Evolutionary conservation across 305 asterid genomes (phyloP).

Genomic region (Fraxinus albicans): DNA sequence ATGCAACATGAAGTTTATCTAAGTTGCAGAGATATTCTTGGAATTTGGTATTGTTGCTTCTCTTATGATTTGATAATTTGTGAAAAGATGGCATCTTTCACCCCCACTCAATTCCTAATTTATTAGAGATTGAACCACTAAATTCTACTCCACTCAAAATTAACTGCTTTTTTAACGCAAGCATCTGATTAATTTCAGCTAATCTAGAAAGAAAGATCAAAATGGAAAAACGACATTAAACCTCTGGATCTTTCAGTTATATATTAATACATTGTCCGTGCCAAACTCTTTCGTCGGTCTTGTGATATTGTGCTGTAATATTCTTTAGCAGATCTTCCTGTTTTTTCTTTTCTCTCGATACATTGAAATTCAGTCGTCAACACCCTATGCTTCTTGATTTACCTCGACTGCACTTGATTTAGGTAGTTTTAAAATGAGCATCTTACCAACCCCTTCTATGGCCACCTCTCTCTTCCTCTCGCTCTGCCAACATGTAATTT

Average conservation of each 20-base stretch:
- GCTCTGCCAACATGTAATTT: neutral
- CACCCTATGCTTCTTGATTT: conserved; percentile 2
- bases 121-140: neutral
- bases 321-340: neutral
- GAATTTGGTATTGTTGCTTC: neutral
- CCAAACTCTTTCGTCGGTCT: neutral
- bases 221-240: neutral
- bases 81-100: conserved; percentile 4
- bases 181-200: neutral
- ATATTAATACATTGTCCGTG: neutral
- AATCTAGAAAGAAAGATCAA: neutral
- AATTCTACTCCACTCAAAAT: neutral
- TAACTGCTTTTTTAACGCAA: neutral
- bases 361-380: neutral
- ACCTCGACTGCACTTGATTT: neutral
- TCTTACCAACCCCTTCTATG: neutral
- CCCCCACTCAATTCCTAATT: neutral
- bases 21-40: neutral
- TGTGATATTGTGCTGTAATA: neutral
- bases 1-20: neutral
- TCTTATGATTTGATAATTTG: neutral
- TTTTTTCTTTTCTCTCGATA: neutral
- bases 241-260: neutral
- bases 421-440: neutral
- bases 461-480: neutral